These are phyloP conservation scores for Cyberlindnera euphorbiiphila DNA, from an alignment of 805 yeast species.

Conservation along the genomic window DNA sequence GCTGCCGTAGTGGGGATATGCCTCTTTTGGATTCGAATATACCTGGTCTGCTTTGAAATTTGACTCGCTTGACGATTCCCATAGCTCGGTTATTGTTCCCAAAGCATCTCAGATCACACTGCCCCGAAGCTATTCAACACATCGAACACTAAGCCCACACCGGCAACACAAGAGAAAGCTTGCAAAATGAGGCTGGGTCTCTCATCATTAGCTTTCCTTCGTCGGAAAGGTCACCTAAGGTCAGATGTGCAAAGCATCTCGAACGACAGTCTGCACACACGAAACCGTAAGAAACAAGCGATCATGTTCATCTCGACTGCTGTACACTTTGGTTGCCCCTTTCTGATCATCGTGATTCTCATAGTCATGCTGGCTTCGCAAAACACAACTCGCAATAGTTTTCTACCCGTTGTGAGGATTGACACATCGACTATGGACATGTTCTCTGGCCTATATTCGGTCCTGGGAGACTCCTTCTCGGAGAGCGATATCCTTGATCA, in stretches of 20 bases:
- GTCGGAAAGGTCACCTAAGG: background rate
- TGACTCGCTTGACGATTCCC: too few relatives aligned
- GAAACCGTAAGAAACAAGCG: background rate
- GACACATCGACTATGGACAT: constrained; percentile 52
- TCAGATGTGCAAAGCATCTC: constrained; percentile 1
- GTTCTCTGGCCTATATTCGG: constrained; percentile 48
- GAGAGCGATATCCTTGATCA: constrained; percentile 26
- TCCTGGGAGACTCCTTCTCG: constrained; percentile 31
- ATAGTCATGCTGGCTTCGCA: constrained; percentile 17
- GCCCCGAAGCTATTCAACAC: too few relatives aligned
- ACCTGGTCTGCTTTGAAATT: too few relatives aligned
- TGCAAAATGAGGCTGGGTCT: constrained; percentile 2
- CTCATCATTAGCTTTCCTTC: constrained; percentile 2
- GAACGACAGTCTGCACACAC: background rate
- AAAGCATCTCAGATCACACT: too few relatives aligned
- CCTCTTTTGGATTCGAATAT: too few relatives aligned
- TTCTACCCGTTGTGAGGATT: constrained; percentile 29
- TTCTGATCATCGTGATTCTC: constrained; percentile 8
- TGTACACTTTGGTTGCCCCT: constrained; percentile 6
- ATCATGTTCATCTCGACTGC: background rate
- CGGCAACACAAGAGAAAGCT: too few relatives aligned
- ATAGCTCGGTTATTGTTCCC: too few relatives aligned
- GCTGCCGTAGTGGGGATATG: too few relatives aligned
- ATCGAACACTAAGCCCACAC: constrained; percentile 1
- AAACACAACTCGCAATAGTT: background rate